Percentiles rank a stretch among this genome's conserved stretches.
Evolutionary conservation across 139 green algal species (phyloP).

Genomic region (Tetradesmus lagerheimii): DNA sequence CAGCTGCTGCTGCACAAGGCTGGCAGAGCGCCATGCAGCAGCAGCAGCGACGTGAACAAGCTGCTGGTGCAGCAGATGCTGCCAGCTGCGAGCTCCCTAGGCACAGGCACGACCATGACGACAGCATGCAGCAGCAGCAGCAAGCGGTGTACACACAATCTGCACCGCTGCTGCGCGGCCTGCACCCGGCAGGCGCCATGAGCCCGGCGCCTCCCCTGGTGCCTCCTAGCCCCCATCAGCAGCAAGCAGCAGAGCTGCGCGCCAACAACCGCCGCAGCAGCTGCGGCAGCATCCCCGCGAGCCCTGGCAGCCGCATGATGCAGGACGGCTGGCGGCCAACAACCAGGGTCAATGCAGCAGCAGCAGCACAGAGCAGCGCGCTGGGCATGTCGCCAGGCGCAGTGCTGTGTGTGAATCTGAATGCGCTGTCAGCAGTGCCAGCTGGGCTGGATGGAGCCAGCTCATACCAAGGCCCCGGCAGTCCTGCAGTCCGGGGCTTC

Average conservation of each 20-base stretch:
- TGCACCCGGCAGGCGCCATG: not conserved
- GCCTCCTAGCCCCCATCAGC: slow-evolving; percentile 32
- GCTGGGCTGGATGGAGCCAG: not conserved
- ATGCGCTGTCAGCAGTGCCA: not conserved
- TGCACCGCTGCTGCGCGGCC: not conserved
- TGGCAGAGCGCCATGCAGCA: not conserved
- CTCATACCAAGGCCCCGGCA: not conserved
- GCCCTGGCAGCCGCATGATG: not conserved
- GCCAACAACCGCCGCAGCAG: not conserved
- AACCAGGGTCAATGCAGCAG: not conserved
- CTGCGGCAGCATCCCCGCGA: not conserved
- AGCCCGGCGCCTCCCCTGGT: slow-evolving; percentile 34
- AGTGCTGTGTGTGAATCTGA: not conserved
- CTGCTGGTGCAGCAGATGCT: not conserved
- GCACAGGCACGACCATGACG: not conserved
- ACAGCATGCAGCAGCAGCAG: not conserved
- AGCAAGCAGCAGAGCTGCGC: slow-evolving; percentile 30
- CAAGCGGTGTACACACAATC: not conserved
- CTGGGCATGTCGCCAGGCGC: not conserved
- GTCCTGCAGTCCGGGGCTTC: not conserved
- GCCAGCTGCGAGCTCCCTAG: not conserved
- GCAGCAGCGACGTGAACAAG: not conserved
- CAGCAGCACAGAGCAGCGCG: not conserved
- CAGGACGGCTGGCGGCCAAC: not conserved
- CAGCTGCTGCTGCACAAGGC: not conserved